Evolutionary conservation across 2,329 filamentous ascomycete species (phyloP).

Genomic region (Penicillium sp.): DNA sequence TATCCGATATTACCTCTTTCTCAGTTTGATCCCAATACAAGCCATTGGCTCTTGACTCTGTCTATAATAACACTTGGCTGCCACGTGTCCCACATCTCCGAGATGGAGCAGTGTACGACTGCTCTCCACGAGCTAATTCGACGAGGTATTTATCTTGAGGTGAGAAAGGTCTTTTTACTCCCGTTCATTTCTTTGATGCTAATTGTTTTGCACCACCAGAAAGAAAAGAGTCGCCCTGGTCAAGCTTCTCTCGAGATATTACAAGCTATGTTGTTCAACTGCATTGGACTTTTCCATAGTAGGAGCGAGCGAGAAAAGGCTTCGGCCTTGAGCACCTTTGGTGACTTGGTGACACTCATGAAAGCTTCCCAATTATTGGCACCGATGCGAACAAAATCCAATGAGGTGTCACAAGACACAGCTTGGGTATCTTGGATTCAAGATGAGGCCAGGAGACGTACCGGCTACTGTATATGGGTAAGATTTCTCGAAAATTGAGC

Average conservation of each 20-base stretch:
- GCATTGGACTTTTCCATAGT: slow-evolving; percentile 33
- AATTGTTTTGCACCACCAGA: slow-evolving; percentile 18
- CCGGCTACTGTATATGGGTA: slow-evolving; percentile 47
- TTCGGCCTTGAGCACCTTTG: slow-evolving; percentile 27
- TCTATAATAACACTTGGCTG: slow-evolving; percentile 44
- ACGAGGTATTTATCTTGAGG: slow-evolving; percentile 37
- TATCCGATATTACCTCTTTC: slow-evolving; percentile 43
- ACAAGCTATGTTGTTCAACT: slow-evolving; percentile 34
- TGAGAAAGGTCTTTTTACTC: slow-evolving; percentile 13
- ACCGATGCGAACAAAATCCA: slow-evolving; percentile 4
- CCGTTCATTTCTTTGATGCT: neutral
- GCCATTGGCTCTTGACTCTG: slow-evolving; percentile 42
- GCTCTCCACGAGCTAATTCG: slow-evolving; percentile 45
- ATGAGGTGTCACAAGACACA: slow-evolving; percentile 11
- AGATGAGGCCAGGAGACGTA: slow-evolving; percentile 38
- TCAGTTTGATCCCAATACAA: slow-evolving; percentile 36
- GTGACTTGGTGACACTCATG: slow-evolving; percentile 28
- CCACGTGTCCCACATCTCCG: slow-evolving; percentile 30
- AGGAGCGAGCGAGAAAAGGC: slow-evolving; percentile 24
- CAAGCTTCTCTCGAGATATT: slow-evolving; percentile 27
- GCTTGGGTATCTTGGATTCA: slow-evolving; percentile 40
- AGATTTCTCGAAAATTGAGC: slow-evolving; percentile 1
- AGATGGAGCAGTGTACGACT: slow-evolving; percentile 29
- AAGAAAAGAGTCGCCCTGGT: slow-evolving; percentile 21
- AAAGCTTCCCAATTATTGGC: slow-evolving; percentile 23